Base-by-base conservation (phyloP, 2,329 filamentous ascomycete species). In the Aaosphaeria arxii region DNA sequence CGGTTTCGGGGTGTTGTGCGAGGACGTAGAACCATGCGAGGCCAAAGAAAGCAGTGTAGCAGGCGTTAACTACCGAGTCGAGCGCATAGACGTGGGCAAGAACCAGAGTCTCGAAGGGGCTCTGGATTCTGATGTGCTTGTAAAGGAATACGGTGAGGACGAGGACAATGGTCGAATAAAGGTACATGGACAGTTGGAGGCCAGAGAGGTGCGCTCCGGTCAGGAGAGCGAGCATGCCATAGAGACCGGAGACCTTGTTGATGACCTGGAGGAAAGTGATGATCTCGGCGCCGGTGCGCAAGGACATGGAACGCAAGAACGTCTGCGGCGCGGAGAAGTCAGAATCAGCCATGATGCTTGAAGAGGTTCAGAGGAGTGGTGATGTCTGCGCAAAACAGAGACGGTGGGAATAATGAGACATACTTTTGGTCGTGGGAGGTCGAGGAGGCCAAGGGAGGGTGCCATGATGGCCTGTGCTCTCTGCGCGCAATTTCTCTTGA, bases 241-340 rank as follows among this genome's bases (percentile, higher is more conserved):
- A 96, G 58, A 96, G 78, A 49, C 91, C 91, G 43, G 89, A 92
- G 57, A 91, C 83, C 72, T 96, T 96, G 79, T 96, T 96, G 74
- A 96, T 86, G 47, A 95, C 79, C 55, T 95, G 82, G 7, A 88
- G 85, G 52, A 94, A 79, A 4, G 88, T 85, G 62, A 96, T 90
- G 62, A 96, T 81, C 59, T 94, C 89, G 42, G 89, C 86, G 57
- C 89, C 91, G 32, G 89, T 92, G 61, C 89, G 88, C 46, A 96
- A 84, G 65, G 88, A 89, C 77, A 96, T 87, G 63, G 91, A 77
- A 67, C 89, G 89, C 56, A 96, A 82, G 69, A 96, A 92, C 42
- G 84, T 86, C 91, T 96, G 67, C 39, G 43, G 32, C 17, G 24
- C 31, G 13, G 40, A 24, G 38, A 17, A 6, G 56, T 65, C 46